These are phyloP conservation scores for Ziziphus jujuba DNA, from an alignment of 306 rosid species.

Conservation along the genomic window DNA sequence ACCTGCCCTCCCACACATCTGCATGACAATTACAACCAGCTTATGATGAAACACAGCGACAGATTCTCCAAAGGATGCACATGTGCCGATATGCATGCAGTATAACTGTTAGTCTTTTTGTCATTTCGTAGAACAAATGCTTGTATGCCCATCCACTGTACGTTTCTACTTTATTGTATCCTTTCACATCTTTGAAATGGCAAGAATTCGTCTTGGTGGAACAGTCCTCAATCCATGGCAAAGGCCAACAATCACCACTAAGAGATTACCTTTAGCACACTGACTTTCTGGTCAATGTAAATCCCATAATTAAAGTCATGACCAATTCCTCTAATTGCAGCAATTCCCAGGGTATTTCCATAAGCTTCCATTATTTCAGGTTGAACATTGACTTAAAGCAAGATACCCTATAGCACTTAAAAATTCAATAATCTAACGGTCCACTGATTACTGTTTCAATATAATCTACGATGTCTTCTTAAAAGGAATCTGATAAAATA, in stretches of 20 bases:
- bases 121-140: neutral
- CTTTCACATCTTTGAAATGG: neutral
- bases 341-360: neutral
- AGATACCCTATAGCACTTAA: neutral
- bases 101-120: neutral
- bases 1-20: conserved; percentile 99
- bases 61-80: neutral
- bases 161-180: neutral
- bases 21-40: conserved; percentile 20
- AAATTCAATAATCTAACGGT: neutral
- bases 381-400: neutral
- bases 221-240: too few species aligned
- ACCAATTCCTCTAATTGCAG: neutral
- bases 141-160: neutral
- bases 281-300: neutral
- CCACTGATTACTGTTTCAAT: neutral
- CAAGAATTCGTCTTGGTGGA: conserved; percentile 6
- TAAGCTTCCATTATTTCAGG: neutral
- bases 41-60: conserved; percentile 5
- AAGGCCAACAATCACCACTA: neutral
- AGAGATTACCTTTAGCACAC: neutral
- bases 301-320: neutral
- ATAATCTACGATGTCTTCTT: neutral
- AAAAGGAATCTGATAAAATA: neutral
- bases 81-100: neutral